phyloP scores from a whole-genome alignment of 306 rosid genomes.

The Delonix regia region DNA sequence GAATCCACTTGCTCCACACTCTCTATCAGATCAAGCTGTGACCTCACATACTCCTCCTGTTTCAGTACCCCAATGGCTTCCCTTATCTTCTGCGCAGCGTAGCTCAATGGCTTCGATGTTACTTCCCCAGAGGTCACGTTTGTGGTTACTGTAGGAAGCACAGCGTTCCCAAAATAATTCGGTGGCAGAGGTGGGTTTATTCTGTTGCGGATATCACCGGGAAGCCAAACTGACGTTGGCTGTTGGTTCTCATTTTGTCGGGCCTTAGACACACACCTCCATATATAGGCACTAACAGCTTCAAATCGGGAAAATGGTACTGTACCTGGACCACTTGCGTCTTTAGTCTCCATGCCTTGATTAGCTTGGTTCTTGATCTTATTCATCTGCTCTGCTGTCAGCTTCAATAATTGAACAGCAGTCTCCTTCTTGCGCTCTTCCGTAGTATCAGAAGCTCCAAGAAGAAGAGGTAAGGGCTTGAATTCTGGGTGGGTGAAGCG shows the following conservation, averaged over 20 bases:
- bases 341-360: not conserved
- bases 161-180: conserved; percentile 27
- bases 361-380: conserved; percentile 21
- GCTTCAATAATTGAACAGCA: not conserved
- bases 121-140: not conserved
- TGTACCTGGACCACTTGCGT: no score
- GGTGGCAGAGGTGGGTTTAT: conserved; percentile 14
- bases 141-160: not conserved
- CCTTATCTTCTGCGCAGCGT: conserved; percentile 31
- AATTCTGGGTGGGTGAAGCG: not conserved
- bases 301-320: conserved; percentile 10
- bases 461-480: no score
- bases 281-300: conserved; percentile 4
- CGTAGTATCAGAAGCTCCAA: not conserved
- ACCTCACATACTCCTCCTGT: conserved; percentile 29
- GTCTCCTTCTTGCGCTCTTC: conserved; percentile 2
- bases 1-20: not conserved
- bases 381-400: conserved; percentile 14
- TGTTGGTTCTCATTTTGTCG: not conserved
- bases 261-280: conserved; percentile 16
- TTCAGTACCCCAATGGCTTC: conserved; percentile 30
- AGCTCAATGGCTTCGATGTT: conserved; percentile 13
- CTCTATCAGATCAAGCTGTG: conserved; percentile 6
- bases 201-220: not conserved
- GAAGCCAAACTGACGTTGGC: not conserved